phyloP scores from a whole-genome alignment of 1,284 basidiomycete genomes.

The Irpex sp. region DNA sequence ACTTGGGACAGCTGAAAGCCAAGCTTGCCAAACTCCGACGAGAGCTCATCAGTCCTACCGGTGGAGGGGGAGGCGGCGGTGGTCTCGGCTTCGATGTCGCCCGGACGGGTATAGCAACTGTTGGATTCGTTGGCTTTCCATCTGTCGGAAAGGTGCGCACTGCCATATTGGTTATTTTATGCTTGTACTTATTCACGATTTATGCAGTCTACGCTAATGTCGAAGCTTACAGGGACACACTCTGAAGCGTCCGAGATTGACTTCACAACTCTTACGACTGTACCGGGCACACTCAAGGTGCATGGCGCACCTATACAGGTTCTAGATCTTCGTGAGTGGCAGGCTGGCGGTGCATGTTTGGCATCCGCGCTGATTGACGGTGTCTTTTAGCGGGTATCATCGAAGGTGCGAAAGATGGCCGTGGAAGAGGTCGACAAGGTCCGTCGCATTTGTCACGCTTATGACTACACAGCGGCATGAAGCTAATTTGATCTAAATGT shows the following conservation, averaged over 20 bases:
- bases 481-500: neutral
- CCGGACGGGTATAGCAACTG: conserved; percentile 93
- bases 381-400: conserved; percentile 84
- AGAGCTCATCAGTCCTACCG: conserved; percentile 84
- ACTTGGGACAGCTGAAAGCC: conserved; percentile 95
- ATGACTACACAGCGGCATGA: no score
- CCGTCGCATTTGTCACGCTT: conserved; percentile 18
- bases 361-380: conserved; percentile 10
- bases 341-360: neutral
- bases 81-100: conserved; percentile 97
- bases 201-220: conserved; percentile 90
- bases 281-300: conserved; percentile 94
- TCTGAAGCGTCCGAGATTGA: conserved; percentile 99
- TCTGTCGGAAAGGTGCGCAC: conserved; percentile 77
- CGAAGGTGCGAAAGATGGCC: conserved; percentile 97
- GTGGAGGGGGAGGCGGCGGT: conserved; percentile 82
- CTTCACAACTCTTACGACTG: conserved; percentile 92
- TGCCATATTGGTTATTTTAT: no score
- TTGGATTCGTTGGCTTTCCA: conserved; percentile 92
- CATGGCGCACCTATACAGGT: conserved; percentile 93
- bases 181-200: conserved; percentile 14
- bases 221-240: conserved; percentile 95
- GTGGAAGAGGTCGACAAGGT: conserved; percentile 97
- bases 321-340: conserved; percentile 71
- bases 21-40: conserved; percentile 97